Conservation (phyloP, 1,139 yeast species). For the Saccharomyces hybrid region DNA sequence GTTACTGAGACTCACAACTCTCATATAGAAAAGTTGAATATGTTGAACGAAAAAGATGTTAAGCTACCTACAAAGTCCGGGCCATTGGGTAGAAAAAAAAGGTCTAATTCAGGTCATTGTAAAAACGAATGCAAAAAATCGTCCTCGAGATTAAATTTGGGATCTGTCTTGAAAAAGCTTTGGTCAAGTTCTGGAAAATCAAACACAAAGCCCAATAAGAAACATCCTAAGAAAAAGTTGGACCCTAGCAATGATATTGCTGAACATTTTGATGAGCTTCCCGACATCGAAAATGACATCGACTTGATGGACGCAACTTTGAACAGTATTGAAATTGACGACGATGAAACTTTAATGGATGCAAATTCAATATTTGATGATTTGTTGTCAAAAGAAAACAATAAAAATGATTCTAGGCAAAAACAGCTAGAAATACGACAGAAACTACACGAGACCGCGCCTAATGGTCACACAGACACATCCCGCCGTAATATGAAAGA, state of each 20-base stretch:
- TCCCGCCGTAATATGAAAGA: neutral
- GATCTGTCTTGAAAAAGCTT: neutral
- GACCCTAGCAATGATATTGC: neutral
- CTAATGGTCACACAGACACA: neutral
- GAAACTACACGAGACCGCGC: neutral
- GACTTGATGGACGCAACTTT: neutral
- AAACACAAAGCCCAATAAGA: neutral
- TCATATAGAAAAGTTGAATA: neutral
- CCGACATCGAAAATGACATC: neutral
- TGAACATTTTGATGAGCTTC: neutral
- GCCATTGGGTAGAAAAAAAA: neutral
- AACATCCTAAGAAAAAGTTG: neutral
- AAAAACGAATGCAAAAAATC: neutral
- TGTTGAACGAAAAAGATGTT: neutral
- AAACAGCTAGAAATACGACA: neutral
- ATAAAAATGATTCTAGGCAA: neutral
- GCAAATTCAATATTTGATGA: constrained; percentile 25
- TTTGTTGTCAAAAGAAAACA: constrained; percentile 19
- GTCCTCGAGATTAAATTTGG: neutral
- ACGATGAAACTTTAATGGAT: constrained; percentile 20
- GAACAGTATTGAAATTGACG: neutral
- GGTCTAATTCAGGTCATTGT: neutral
- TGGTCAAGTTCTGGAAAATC: neutral
- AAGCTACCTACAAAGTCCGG: neutral
- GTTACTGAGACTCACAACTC: constrained; percentile 3